Evolutionary conservation across 2,329 filamentous ascomycete species (phyloP), one percentile per base, ranked within the genome.

Genomic region (Penicillium sp.): DNA sequence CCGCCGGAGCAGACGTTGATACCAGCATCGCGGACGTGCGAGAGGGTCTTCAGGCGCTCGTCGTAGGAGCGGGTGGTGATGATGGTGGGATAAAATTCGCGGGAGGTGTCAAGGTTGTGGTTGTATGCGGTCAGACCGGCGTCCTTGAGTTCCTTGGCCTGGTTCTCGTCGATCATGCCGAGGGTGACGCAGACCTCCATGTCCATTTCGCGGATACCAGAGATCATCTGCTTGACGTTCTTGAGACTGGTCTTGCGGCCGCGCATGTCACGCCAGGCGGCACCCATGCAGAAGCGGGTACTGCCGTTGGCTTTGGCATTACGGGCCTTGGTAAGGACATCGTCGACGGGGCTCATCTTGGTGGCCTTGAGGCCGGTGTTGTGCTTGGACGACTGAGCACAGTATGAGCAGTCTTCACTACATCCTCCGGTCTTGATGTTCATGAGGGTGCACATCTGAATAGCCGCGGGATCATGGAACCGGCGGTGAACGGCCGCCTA

Each of bases 361-460:
- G 88, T 90, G 10, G 92, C 89, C 69, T 90, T 84, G 31, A 96
- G 82, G 7, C 91, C 90, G 4, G 92, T 86, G 63, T 80, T 75
- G 81, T 96, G 88, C 24, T 90, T 87, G 5, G 90, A 91, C 4
- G 91, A 92, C 75, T 96, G 91, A 2, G 91, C 90, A 73, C 91
- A 96, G 83, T 96, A 96, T 22, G 88, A 91, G 77, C 92, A 96
- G 75, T 96, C 92, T 74, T 96, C 92, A 64, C 86, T 91, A 76
- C 92, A 96, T 45, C 92, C 92, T 51, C 92, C 92, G 8, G 91
- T 95, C 73, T 96, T 96, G 80, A 96, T 96, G 80, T 95, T 96
- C 90, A 96, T 95, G 55, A 96, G 81, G 0, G 92, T 96, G 79
- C 92, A 96, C 75, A 96, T 88, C 75, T 96, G 92, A 59, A 96